Conservation (phyloP, 2,329 filamentous ascomycete genomes). For the Arachnomyces sp. region DNA sequence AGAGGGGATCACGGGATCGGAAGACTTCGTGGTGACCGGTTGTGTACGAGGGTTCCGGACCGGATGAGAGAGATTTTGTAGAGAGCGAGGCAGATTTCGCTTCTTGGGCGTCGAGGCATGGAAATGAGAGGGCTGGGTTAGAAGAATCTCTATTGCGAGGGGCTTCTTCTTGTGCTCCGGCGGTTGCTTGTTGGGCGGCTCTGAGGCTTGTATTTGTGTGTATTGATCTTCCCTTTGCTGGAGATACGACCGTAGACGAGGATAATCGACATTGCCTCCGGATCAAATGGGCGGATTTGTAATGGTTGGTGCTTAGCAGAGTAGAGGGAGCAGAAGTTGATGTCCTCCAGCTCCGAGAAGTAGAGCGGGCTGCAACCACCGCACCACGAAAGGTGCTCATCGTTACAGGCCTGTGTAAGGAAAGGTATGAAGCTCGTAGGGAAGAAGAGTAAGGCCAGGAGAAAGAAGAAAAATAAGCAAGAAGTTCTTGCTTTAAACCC, state of each 20-base stretch:
- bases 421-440: background rate
- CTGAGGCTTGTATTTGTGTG: constrained; percentile 5
- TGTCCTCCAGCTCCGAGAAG: background rate
- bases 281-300: background rate
- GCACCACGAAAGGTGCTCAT: constrained; percentile 3
- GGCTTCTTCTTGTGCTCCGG: background rate
- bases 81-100: constrained; percentile 67
- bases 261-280: background rate
- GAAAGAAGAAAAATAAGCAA: too few relatives aligned
- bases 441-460: too few relatives aligned
- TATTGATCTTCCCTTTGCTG: background rate
- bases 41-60: constrained; percentile 91
- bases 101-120: constrained; percentile 80
- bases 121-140: constrained; percentile 82
- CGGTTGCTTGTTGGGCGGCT: constrained; percentile 4
- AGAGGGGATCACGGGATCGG: constrained; percentile 63
- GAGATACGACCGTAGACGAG: background rate
- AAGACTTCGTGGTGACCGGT: constrained; percentile 75
- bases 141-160: constrained; percentile 35
- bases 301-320: background rate
- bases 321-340: background rate
- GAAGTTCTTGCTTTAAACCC: too few relatives aligned
- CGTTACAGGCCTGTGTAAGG: background rate
- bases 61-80: constrained; percentile 59
- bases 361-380: background rate